Evolutionary conservation across 73 alveolate genomes (phyloP).

Genomic region (Tetrahymena elliotti): DNA sequence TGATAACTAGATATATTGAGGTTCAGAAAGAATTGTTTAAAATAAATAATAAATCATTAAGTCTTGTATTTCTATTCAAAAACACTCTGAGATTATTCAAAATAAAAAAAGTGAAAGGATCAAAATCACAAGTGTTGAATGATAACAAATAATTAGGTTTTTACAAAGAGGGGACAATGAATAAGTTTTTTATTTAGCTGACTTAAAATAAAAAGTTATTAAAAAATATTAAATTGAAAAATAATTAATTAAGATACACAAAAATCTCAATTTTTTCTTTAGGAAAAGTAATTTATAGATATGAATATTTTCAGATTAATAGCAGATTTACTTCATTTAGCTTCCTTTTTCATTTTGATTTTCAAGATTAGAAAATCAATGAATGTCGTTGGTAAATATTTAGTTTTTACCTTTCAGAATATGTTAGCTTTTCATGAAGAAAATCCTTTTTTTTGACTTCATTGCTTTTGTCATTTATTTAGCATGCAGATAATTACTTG

Average conservation of each 20-base stretch:
- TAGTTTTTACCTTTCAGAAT: no score
- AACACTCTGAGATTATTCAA: neutral
- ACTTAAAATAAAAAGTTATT: neutral
- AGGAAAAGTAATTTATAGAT: neutral
- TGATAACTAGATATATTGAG: no score
- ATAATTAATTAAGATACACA: neutral
- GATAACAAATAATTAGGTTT: neutral
- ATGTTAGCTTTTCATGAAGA: no score
- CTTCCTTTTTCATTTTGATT: constrained; percentile 68
- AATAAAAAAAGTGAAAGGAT: no score
- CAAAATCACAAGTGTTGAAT: neutral
- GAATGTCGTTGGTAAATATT: constrained; percentile 60
- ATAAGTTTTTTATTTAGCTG: neutral
- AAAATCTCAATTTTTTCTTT: neutral
- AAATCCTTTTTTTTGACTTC: no score
- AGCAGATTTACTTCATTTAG: constrained; percentile 80
- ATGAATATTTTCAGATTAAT: constrained; percentile 55
- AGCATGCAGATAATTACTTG: no score
- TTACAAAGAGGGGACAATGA: neutral
- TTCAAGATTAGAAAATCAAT: constrained; percentile 67
- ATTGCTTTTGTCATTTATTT: no score
- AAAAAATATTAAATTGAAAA: neutral
- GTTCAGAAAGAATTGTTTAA: neutral
- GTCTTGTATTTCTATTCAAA: no score
- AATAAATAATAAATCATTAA: no score